phyloP scores from a whole-genome alignment of 2,329 filamentous ascomycete genomes.

The Scedosporium aurantiacum region DNA sequence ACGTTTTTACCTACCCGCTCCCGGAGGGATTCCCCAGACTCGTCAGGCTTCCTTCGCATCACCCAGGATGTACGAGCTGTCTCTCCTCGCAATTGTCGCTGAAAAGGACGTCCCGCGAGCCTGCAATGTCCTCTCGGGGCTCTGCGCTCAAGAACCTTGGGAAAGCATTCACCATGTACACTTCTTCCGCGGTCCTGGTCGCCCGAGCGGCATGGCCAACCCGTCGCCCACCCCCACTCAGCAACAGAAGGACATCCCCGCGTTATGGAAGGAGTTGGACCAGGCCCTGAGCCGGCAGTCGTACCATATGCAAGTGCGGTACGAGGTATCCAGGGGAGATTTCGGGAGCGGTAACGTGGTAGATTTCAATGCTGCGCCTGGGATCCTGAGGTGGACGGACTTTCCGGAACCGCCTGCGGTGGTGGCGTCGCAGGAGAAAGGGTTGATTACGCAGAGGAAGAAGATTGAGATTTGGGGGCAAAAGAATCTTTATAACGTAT shows the following conservation, averaged over 20 bases:
- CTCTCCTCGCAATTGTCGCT: constrained; percentile 42
- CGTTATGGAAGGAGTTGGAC: constrained; percentile 42
- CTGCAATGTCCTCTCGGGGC: constrained; percentile 42
- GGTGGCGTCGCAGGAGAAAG: constrained; percentile 15
- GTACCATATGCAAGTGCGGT: constrained; percentile 44
- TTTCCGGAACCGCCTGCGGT: constrained; percentile 47
- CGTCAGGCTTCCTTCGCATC: background rate
- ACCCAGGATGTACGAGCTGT: constrained; percentile 47
- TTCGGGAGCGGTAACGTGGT: constrained; percentile 26
- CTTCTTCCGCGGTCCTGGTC: constrained; percentile 38
- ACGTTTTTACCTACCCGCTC: background rate
- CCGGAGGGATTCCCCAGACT: background rate
- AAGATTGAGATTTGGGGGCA: constrained; percentile 46
- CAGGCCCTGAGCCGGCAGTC: constrained; percentile 45
- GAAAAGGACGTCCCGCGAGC: constrained; percentile 37
- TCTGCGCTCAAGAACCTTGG: constrained; percentile 44
- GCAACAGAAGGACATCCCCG: constrained; percentile 23
- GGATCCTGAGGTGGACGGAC: constrained; percentile 47
- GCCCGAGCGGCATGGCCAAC: constrained; percentile 34
- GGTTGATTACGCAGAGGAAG: constrained; percentile 38
- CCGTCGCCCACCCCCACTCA: constrained; percentile 26
- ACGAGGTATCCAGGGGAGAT: constrained; percentile 37
- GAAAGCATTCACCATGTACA: constrained; percentile 39
- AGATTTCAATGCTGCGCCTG: constrained; percentile 31
- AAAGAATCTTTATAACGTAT: constrained; percentile 32